Evolutionary conservation across 164 flowering plant genomes (phyloP).

Genomic region (Nymphaea colorata): DNA sequence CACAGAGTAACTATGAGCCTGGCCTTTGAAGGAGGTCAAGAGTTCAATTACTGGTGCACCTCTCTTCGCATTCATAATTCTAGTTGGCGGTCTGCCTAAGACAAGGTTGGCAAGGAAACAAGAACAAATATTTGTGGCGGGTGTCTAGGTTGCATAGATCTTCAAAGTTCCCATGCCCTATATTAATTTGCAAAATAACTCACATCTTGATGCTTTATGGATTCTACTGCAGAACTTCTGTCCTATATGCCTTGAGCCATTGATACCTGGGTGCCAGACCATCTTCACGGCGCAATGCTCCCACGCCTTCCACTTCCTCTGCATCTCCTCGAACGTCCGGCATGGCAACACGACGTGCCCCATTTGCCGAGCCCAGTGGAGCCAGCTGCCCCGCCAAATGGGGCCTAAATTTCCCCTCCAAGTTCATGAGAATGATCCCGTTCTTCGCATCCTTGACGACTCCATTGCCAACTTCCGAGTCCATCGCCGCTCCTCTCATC

Average conservation of each 20-base stretch:
- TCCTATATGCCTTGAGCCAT: constrained; percentile 73
- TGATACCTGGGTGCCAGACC: constrained; percentile 50
- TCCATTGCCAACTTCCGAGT: constrained; percentile 78
- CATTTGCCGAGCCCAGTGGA: constrained; percentile 85
- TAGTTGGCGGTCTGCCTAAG: background rate
- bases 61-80: background rate
- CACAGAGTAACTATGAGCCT: too few species aligned
- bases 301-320: constrained; percentile 75
- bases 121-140: too few species aligned
- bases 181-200: background rate
- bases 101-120: background rate
- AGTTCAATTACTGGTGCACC: too few species aligned
- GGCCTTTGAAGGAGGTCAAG: too few species aligned
- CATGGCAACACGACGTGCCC: constrained; percentile 91
- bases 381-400: constrained; percentile 66
- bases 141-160: too few species aligned
- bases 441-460: constrained; percentile 74
- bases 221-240: constrained; percentile 50
- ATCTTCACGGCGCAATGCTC: constrained; percentile 89
- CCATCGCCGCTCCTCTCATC: constrained; percentile 74
- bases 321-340: constrained; percentile 84
- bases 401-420: background rate
- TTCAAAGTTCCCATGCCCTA: background rate
- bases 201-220: background rate
- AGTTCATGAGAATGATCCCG: constrained; percentile 29